A percentile compares a stretch with the other conserved stretches of the same genome.
phyloP scores from a whole-genome alignment of 1,284 basidiomycete genomes.

The Microbotryomycetes sp. region DNA sequence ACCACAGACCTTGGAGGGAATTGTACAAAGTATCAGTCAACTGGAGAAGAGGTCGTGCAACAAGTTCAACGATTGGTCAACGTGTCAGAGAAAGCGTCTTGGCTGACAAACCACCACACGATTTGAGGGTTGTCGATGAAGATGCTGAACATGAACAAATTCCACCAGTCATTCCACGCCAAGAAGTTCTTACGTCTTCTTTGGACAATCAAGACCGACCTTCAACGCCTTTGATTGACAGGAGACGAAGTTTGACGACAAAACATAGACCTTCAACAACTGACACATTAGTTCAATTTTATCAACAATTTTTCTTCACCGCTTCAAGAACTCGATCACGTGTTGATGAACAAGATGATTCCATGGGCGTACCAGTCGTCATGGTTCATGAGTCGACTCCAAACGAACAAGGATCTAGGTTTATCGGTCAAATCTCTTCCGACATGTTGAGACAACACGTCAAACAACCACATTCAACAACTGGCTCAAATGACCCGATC shows the following conservation, averaged over 20 bases:
- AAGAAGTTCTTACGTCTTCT: not conserved
- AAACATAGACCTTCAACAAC: not conserved
- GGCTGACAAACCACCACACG: slow-evolving; percentile 2
- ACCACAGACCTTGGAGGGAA: slow-evolving; percentile 29
- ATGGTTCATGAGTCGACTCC: slow-evolving; percentile 14
- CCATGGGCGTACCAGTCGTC: slow-evolving; percentile 3
- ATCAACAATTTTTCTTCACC: slow-evolving; percentile 8
- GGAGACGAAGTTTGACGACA: not conserved
- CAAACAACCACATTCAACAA: not conserved
- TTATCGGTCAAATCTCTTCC: slow-evolving; percentile 15
- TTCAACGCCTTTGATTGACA: too few species aligned
- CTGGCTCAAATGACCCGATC: not conserved
- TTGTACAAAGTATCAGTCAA: slow-evolving; percentile 33
- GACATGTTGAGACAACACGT: too few species aligned
- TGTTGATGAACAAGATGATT: not conserved
- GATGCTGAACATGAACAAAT: not conserved
- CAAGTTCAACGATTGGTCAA: slow-evolving; percentile 11
- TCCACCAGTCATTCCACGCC: not conserved
- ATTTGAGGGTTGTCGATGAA: not conserved
- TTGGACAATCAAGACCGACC: too few species aligned
- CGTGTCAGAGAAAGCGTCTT: slow-evolving; percentile 18
- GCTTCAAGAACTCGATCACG: not conserved
- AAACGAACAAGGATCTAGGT: not conserved
- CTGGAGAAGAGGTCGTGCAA: slow-evolving; percentile 29
- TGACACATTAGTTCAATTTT: slow-evolving; percentile 19